Evolutionary conservation across 2,329 filamentous ascomycete genomes (phyloP), one percentile per base, ranked within the genome.

Genomic region (Aspergillus fumigatiaffinis): DNA sequence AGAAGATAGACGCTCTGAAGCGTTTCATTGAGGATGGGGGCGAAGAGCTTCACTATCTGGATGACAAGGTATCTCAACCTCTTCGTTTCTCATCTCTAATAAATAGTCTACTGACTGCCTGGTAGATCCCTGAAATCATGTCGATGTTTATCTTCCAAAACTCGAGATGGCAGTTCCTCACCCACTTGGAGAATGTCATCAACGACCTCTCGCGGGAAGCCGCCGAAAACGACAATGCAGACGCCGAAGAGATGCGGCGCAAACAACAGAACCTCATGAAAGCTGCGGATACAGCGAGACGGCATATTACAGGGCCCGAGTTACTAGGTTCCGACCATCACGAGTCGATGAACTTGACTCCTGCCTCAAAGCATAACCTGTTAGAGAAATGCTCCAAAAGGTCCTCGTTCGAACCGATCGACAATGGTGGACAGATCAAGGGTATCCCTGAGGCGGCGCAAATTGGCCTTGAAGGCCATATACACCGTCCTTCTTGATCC

Each of bases 61-160:
- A 88, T 59, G 82, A 88, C 55, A 81, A 79, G 72, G 82, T 82
- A 58, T 51, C 50, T 17, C 21, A 26, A 41, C 41, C 48, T 12
- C 26, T 28, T 28, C 26, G 41, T 28, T 53, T 29, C 12, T 53
- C 52, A 26, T 28, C 50, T 10, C 41, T 2, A 21, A 42, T 12
- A 38, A 21, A 42, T 12, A 38, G 23, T 17, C 29, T 20, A 46
- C 49, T 57, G 20, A 57, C 8, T n/a, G 14, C 8, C 4, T 41
- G 20, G 8, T 44, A 87, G 71, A 93, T 96, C 82, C 88, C 90
- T 55, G 86, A 91, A 48, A 89, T 96, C 64, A 92, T 96, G 91
- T 81, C 85, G 0, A 80, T 89, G 57, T 90, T 97, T 67, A 81
- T 99, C 21, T 99, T 96, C 71, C 93, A 97, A 72, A 87, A 88